phyloP scores from a whole-genome alignment of 306 rosid genomes.

The Vigna reflexopilosa region DNA sequence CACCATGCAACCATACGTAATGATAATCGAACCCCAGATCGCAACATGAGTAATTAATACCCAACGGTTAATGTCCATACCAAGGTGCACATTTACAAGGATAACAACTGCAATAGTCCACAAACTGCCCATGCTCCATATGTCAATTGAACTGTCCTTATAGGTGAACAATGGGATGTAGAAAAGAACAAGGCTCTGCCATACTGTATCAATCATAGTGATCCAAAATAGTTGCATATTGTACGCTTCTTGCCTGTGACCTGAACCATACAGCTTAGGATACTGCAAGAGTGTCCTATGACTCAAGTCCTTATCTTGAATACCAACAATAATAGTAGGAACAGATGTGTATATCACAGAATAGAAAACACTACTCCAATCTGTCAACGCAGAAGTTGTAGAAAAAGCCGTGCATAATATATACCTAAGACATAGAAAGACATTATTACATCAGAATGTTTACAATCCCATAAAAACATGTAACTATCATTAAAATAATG shows the following conservation, averaged over 20 bases:
- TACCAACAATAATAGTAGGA: constrained; percentile 94
- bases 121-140: constrained; percentile 96
- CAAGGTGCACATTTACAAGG: constrained; percentile 92
- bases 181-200: constrained; percentile 98
- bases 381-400: constrained; percentile 94
- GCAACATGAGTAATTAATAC: constrained; percentile 77
- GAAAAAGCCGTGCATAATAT: constrained; percentile 87
- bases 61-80: constrained; percentile 95
- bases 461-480: constrained; percentile 28
- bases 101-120: constrained; percentile 97
- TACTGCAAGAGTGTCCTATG: constrained; percentile 70
- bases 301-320: constrained; percentile 92
- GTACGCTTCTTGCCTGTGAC: constrained; percentile 91
- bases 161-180: constrained; percentile 79
- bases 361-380: constrained; percentile 98
- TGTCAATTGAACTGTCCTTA: constrained; percentile 83
- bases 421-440: constrained; percentile 67
- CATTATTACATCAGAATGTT: constrained; percentile 34
- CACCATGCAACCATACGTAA: constrained; percentile 86
- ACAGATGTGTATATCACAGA: constrained; percentile 92
- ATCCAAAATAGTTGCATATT: constrained; percentile 88
- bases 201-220: constrained; percentile 90
- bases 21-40: constrained; percentile 92
- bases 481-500: constrained; percentile 27
- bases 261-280: constrained; percentile 89